Base-by-base conservation (phyloP, 495 filamentous ascomycete genomes). In the Penicillium mononematosum region DNA sequence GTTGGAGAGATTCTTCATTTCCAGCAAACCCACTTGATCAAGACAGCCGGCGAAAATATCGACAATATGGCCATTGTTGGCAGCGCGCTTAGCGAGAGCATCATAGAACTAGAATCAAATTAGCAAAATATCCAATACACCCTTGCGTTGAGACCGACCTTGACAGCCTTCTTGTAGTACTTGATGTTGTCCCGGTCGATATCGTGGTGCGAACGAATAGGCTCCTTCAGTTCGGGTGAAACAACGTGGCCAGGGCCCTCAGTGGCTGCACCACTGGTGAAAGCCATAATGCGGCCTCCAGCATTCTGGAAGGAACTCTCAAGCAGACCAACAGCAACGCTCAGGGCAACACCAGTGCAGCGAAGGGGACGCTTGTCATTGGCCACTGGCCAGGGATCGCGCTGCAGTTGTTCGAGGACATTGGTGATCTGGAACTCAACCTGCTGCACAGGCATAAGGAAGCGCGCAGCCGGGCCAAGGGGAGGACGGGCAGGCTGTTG, bases 101-200 rank as follows among this genome's bases (percentile, higher is more conserved):
- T 99, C 93, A 68, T 98, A 99, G 76, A 98, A 99, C 91, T 94
- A 71, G 19, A 36, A 19, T 20, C n/a, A 19, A 12, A 7, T 60
- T 58, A 74, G 66, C 63, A 67, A 54, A 46, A 34, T 10, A 25
- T 4, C n/a, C 7, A 20, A n/a, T 46, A 34, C 24, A 47, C 19
- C 4, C 16, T 9, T 5, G 25, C 9, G 11, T 25, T 3, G 32
- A 42, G 17, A 52, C 75, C 36, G 75, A 96, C 91, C 88, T 98
- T 99, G 14, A 96, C 74, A 44, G 95, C 94, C 75, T 98, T 98
- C 82, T 99, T 99, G 77, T 96, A 98, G 71, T 98, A 97, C 73
- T 98, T 99, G 78, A 96, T 96, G 65, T 97, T 96, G 69, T 99
- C 95, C 39, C 91, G 85, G 66, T 99, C 95, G 69, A 99, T 99